Conservation (phyloP, 305 asterid species). For the Stenogyne calaminthoides region DNA sequence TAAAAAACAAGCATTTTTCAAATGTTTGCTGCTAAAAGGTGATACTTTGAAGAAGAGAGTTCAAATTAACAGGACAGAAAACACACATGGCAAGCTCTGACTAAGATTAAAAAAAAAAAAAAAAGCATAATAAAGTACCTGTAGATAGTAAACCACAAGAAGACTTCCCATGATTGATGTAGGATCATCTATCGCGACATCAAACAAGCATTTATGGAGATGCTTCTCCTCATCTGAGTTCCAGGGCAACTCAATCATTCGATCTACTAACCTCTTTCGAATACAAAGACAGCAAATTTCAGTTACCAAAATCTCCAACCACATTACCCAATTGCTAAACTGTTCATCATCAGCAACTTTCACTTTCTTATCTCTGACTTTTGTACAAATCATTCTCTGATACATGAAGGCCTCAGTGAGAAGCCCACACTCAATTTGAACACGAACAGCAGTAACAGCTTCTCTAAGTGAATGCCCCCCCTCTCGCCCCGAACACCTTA, state of each 20-base stretch:
- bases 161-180: slow-evolving; percentile 76
- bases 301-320: slow-evolving; percentile 84
- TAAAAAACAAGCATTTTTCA: too few relatives aligned
- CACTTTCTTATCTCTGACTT: slow-evolving; percentile 64
- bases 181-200: slow-evolving; percentile 68
- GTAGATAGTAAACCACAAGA: slow-evolving; percentile 92
- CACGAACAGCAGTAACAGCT: slow-evolving; percentile 88
- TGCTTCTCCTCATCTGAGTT: slow-evolving; percentile 85
- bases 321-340: slow-evolving; percentile 51
- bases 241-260: slow-evolving; percentile 96
- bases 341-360: slow-evolving; percentile 48
- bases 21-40: too few relatives aligned
- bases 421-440: slow-evolving; percentile 91
- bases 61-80: background rate
- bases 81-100: slow-evolving; percentile 14
- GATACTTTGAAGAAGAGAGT: too few relatives aligned
- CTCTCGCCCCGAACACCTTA: slow-evolving; percentile 93
- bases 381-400: slow-evolving; percentile 74
- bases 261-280: slow-evolving; percentile 78
- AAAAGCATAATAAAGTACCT: slow-evolving; percentile 47
- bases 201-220: slow-evolving; percentile 80
- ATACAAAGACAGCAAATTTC: slow-evolving; percentile 88
- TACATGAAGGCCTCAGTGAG: slow-evolving; percentile 91
- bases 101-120: background rate
- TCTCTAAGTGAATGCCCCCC: slow-evolving; percentile 74